These are phyloP conservation scores for Fusarium coicis DNA, from an alignment of 2,329 filamentous ascomycete species.

Conservation along the genomic window DNA sequence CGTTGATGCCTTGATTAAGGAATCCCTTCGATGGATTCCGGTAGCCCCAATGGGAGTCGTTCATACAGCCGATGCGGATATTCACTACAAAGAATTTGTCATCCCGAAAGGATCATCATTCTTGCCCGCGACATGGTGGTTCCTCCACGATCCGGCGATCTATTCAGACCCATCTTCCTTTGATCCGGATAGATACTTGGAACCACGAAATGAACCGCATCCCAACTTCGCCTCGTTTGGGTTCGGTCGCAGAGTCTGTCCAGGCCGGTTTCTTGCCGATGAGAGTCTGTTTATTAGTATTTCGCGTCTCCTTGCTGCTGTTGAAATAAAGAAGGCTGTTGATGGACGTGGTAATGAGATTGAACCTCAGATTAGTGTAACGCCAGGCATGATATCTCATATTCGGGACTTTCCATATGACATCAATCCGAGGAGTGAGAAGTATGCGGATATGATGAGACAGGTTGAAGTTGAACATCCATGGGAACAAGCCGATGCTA, in stretches of 20 bases:
- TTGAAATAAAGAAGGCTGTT: neutral
- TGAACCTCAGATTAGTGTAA: neutral
- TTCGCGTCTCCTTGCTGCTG: neutral
- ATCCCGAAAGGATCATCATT: constrained; percentile 40
- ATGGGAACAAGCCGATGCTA: neutral
- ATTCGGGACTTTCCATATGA: neutral
- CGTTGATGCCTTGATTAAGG: constrained; percentile 44
- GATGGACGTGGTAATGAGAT: neutral
- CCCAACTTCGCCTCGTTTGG: neutral
- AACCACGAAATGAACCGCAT: constrained; percentile 7
- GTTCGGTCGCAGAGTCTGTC: constrained; percentile 12
- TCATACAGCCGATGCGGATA: constrained; percentile 48
- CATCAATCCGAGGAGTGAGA: neutral
- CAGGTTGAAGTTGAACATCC: neutral
- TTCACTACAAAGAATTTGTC: constrained; percentile 20
- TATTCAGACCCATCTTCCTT: constrained; percentile 59
- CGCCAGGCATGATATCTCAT: neutral
- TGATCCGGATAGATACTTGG: constrained; percentile 35
- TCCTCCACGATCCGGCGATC: constrained; percentile 70
- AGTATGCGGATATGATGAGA: neutral
- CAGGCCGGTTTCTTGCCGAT: neutral
- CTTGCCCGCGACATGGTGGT: constrained; percentile 36
- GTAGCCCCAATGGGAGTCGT: constrained; percentile 48
- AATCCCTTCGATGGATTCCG: constrained; percentile 41
- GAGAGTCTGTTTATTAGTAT: neutral